Evolutionary conservation across 2,329 filamentous ascomycete genomes (phyloP), one percentile per base, ranked within the genome.

Genomic region (Raffaelea albimanens): DNA sequence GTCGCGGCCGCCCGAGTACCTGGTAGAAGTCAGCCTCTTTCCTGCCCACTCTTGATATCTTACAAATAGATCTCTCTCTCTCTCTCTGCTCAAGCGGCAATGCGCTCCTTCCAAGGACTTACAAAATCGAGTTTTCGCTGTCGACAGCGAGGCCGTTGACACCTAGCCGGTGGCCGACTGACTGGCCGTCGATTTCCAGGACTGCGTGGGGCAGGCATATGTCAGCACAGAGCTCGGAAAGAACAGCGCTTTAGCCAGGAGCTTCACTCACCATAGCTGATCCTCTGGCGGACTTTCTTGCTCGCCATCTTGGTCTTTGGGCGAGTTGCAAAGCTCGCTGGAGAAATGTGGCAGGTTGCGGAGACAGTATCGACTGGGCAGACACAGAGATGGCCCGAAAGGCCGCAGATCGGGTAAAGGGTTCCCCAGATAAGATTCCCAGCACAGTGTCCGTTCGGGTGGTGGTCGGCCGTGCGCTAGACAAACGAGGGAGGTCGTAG

Each of bases 101-200:
- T n/a, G 25, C 23, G 3, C n/a, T 4, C 1, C 11, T 4, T n/a
- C n/a, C n/a, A n/a, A n/a, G 22, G 14, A 61, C 85, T 73, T 73
- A 96, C 89, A 98, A 76, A 52, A 95, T 89, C 48, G 84, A 86
- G 64, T 85, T 86, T 56, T 83, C 75, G 52, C 76, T 72, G 67
- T 97, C 93, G 55, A 96, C 83, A 45, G 88, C 88, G 52, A 98
- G 79, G 53, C 91, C 90, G 73, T 97, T 96, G 57, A 98, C 88
- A 55, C 93, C 93, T 48, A 97, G 80, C 58, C 90, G 78, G 71
- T 98, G 93, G 49, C 91, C 91, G 56, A 87, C 88, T 40, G 67
- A 70, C 43, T 75, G 76, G 53, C 74, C 73, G 53, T 76, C 73
- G 40, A 46, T 43, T 61, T 80, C 75, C 59, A 80, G 72, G 59